Conservation (phyloP, 1,139 yeast genomes). For the Kodamaea alishanica region DNA sequence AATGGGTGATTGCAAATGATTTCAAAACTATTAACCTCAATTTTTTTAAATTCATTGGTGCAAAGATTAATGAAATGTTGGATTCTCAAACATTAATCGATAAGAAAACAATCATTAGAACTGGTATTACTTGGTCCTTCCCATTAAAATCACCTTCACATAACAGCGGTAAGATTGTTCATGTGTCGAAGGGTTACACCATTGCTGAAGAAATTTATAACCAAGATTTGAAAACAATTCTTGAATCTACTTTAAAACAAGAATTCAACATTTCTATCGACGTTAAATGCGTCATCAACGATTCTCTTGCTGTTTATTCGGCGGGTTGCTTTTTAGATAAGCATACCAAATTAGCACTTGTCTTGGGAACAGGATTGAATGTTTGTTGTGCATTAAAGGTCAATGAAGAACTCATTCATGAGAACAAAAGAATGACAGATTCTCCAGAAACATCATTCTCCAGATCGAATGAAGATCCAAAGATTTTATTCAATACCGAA, state of each 20-base stretch:
- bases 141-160: constrained; percentile 45
- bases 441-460: neutral
- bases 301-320: constrained; percentile 46
- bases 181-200: constrained; percentile 51
- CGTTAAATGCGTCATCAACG: constrained; percentile 38
- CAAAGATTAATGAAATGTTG: constrained; percentile 31
- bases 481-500: constrained; percentile 37
- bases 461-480: neutral
- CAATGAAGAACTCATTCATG: constrained; percentile 11
- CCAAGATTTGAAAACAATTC: constrained; percentile 39
- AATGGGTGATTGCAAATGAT: constrained; percentile 41
- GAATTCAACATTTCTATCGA: constrained; percentile 27
- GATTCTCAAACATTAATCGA: constrained; percentile 23
- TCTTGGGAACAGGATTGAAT: constrained; percentile 46
- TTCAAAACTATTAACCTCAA: constrained; percentile 34
- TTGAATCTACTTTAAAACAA: constrained; percentile 29
- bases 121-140: constrained; percentile 60
- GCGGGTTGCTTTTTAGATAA: constrained; percentile 42
- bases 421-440: constrained; percentile 14
- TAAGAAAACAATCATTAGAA: constrained; percentile 21
- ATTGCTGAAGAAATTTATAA: constrained; percentile 37
- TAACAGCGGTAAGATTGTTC: constrained; percentile 43
- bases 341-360: constrained; percentile 39
- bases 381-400: constrained; percentile 38
- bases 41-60: constrained; percentile 42